Conservation (phyloP, 164 flowering plant species). For the Warburgia ugandensis region DNA sequence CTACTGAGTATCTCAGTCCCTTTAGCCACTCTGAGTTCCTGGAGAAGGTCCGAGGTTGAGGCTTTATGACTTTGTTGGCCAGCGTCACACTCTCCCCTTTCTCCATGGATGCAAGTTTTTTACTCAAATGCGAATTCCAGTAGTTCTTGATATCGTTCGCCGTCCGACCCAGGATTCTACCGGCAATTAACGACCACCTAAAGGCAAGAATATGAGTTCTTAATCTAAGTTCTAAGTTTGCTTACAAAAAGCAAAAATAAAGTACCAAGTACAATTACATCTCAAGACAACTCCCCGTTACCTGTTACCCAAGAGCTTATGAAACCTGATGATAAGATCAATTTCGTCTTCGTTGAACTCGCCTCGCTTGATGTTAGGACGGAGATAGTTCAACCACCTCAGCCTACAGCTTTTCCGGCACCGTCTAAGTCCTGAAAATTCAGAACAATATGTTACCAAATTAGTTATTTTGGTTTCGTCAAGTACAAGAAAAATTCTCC, state of each 20-base stretch:
- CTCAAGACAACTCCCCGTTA: not conserved
- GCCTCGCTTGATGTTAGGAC: conserved; percentile 8
- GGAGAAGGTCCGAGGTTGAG: conserved; percentile 9
- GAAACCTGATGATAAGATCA: conserved; percentile 12
- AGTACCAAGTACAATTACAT: no score
- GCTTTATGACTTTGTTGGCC: conserved; percentile 7
- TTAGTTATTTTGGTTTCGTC: not conserved
- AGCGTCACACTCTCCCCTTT: not conserved
- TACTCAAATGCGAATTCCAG: conserved; percentile 3
- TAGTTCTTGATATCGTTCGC: conserved; percentile 14
- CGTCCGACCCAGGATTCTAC: conserved; percentile 17
- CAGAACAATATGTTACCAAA: not conserved
- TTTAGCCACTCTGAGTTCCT: conserved; percentile 1
- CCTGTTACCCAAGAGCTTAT: conserved; percentile 14
- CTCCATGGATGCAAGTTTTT: not conserved
- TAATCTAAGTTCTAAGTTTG: not conserved
- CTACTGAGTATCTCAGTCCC: not conserved
- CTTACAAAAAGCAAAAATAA: not conserved
- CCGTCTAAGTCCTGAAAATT: conserved; percentile 6
- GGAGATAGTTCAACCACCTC: conserved; percentile 13
- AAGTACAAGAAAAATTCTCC: not conserved
- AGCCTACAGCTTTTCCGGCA: conserved; percentile 12
- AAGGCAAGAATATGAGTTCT: not conserved
- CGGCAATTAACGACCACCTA: conserved; percentile 17
- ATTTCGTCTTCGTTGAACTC: conserved; percentile 5